A percentile compares a stretch with the other conserved stretches of the same genome.
phyloP scores from a whole-genome alignment of 257 asterid species.

The Primulina eburnea region DNA sequence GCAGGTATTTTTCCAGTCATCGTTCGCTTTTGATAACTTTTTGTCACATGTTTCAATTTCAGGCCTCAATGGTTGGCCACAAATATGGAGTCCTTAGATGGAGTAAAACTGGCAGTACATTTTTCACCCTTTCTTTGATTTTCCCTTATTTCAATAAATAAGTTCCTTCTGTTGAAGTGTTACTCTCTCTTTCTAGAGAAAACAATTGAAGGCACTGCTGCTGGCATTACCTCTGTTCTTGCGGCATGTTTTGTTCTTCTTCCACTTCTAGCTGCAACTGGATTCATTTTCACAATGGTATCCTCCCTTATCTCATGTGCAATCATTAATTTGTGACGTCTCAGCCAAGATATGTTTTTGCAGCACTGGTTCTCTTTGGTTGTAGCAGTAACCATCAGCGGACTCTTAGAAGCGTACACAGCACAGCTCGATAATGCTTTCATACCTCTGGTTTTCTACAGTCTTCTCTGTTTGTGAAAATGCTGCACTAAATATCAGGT shows the following conservation, averaged over 20 bases:
- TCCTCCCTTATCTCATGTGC: conserved; percentile 21
- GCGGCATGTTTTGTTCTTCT: conserved; percentile 79
- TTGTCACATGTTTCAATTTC: conserved; percentile 17
- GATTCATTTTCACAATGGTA: conserved; percentile 76
- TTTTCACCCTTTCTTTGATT: conserved; percentile 12
- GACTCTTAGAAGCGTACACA: conserved; percentile 91
- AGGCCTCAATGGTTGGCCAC: conserved; percentile 99
- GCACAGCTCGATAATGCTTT: conserved; percentile 98
- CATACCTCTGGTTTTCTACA: conserved; percentile 92
- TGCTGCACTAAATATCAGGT: conserved; percentile 12
- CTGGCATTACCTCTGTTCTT: conserved; percentile 95
- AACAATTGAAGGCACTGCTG: conserved; percentile 98
- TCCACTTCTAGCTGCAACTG: conserved; percentile 83
- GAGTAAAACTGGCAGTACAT: conserved; percentile 90
- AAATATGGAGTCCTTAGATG: conserved; percentile 97
- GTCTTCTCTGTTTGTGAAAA: conserved; percentile 73
- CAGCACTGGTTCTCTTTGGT: conserved; percentile 88
- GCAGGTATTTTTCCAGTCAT: conserved; percentile 3
- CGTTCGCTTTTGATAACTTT: conserved; percentile 19
- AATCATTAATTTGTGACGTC: conserved; percentile 5
- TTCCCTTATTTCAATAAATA: conserved; percentile 4
- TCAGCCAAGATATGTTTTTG: conserved; percentile 28
- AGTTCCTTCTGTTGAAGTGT: conserved; percentile 11
- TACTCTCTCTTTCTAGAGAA: conserved; percentile 48
- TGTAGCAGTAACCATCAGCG: conserved; percentile 72